Base-by-base conservation (phyloP, 768 basidiomycete genomes). In the Trametopsis cervina region DNA sequence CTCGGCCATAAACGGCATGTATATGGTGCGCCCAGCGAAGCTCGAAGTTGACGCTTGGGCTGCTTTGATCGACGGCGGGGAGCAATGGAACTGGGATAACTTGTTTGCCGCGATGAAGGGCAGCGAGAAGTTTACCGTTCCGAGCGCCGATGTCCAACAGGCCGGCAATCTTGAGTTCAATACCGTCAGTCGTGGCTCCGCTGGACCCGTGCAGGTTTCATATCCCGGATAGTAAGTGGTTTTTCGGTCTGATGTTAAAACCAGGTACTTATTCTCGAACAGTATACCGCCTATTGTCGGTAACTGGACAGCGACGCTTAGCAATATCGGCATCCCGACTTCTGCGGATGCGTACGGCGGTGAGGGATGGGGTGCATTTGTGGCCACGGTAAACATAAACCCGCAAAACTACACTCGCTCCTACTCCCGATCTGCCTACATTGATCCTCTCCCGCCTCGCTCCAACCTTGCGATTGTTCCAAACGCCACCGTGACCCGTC, bases 1-100 rank as follows among this genome's bases (percentile, higher is more conserved):
- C 0, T 72, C 80, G 24, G 81, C 83, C 7, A 69, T 85, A 45
- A 88, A 88, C 61, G 83, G 80, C 41, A 72, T 85, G 71, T 85
- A 81, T 66, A 66, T 75, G 53, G 72, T 81, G 41, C 73, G 78
- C 9, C 79, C 80, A 5, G 70, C 74, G 21, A 55, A 63, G 44
- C 49, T 66, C 41, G 78, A 79, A 55, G 54, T 78, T 48, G 68
- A 79, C 52, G 62, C 70, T 2, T 78, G 74, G 74, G 60, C 67
- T 2, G 51, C 59, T 10, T 57, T 80, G 40, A 69, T 76, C 58
- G 61, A 68, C 49, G 54, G 67, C 24, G 61, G 59, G 29, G 62
- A 60, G 37, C 50, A 53, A 21, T 79, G 78, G 77, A 65, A 59
- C 27, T 77, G 75, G 73, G 69, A 74, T 46, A 62, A 55, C 29